Conservation (phyloP, 2,329 filamentous ascomycete species). For the Aspergillus sp. region DNA sequence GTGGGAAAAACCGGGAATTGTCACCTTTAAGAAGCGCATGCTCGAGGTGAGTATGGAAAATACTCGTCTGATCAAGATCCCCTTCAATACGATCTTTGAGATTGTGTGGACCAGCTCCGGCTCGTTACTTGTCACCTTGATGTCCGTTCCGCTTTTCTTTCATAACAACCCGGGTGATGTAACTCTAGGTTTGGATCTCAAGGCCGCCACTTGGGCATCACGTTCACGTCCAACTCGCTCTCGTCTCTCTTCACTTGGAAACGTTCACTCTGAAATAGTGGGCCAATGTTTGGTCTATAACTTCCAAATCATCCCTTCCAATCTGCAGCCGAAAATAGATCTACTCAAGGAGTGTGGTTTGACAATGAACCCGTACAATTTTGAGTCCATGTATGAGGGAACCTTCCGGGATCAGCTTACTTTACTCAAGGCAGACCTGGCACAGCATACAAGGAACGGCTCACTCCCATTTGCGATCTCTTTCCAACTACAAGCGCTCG, state of each 20-base stretch:
- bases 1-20: conserved; percentile 16
- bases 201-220: background rate
- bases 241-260: conserved; percentile 14
- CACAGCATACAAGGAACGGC: conserved; percentile 36
- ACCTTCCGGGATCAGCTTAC: conserved; percentile 4
- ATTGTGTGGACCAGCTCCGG: conserved; percentile 46
- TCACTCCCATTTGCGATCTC: conserved; percentile 57
- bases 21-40: conserved; percentile 49
- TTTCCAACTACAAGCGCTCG: conserved; percentile 67
- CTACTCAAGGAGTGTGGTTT: conserved; percentile 27
- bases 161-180: background rate
- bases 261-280: conserved; percentile 18
- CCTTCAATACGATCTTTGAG: conserved; percentile 55
- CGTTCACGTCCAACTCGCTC: background rate
- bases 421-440: conserved; percentile 37
- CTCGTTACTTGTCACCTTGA: conserved; percentile 56
- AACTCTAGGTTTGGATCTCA: background rate
- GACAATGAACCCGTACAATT: conserved; percentile 17
- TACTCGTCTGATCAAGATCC: conserved; percentile 52
- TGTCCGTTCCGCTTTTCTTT: conserved; percentile 57
- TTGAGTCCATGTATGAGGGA: no score
- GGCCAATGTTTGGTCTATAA: conserved; percentile 53
- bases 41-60: conserved; percentile 47
- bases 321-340: conserved; percentile 31
- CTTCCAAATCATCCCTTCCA: conserved; percentile 31